Evolutionary conservation across 345 rosid species (phyloP), one percentile per base, ranked within the genome.

Genomic region (Corchorus olitorius): DNA sequence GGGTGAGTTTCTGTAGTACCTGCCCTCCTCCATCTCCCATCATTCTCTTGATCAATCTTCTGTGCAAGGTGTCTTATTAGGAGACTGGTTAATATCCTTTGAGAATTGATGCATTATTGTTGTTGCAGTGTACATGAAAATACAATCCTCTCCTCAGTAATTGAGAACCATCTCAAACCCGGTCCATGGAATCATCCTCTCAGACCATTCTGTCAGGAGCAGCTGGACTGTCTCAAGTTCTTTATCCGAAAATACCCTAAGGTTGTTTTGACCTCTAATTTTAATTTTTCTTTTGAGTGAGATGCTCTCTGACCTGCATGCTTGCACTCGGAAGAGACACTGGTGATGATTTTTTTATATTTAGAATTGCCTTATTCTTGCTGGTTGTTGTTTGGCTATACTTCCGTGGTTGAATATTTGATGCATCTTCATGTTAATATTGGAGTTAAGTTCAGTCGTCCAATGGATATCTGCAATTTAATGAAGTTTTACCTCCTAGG

Each of bases 151-250:
- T 76, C 66, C 78, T 83, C 92, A 22, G 81, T 90, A 76, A 79
- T 96, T 27, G 81, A 81, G 84, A 91, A 86, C 78, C 98, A 92
- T 86, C 89, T 96, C 76, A 84, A 82, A 72, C 92, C 93, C 34
- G 86, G 98, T 46, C 94, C 98, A 6, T 89, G 98, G 92, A 88
- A 80, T 79, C 86, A 90, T 86, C 72, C 82, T 56, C 83, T 93
- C 60, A 89, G 78, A 81, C 86, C 72, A 39, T 96, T 96, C 78
- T 88, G 88, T 52, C 84, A 88, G 65, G 88, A 83, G 80, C 85
- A 81, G 76, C 83, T 89, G 65, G 87, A 88, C 34, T 71, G 84
- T 75, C 92, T 96, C 72, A 96, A 80, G 75, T 83, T 88, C 78
- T 93, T 92, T 65, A 82, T 96, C 56, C 93, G 88, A 35, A 75